A percentile compares a stretch with the other conserved stretches of the same genome.
Conservation (phyloP, 2,329 filamentous ascomycete species). For the Colletotrichum viniferum region DNA sequence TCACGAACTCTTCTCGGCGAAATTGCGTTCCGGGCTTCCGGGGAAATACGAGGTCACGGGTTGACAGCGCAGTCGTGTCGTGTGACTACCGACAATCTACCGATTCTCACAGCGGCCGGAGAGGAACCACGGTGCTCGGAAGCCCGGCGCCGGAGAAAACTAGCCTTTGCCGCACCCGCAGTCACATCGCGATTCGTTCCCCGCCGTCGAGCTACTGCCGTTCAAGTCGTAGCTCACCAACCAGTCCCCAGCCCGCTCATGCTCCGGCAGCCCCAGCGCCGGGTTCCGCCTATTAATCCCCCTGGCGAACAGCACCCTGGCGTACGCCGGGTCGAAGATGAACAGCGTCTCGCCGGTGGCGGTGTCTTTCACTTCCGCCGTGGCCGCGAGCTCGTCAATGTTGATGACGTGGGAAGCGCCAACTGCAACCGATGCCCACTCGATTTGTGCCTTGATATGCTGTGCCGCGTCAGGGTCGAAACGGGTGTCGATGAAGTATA, state of each 20-base stretch:
- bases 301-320: constrained; percentile 13
- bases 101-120: no score
- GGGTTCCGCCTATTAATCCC: constrained; percentile 21
- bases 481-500: constrained; percentile 23
- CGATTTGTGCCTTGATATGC: constrained; percentile 20
- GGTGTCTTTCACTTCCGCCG: neutral
- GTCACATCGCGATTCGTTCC: neutral
- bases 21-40: neutral
- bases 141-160: neutral
- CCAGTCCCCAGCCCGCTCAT: constrained; percentile 1
- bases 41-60: neutral
- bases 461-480: constrained; percentile 1
- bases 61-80: neutral
- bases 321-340: constrained; percentile 19
- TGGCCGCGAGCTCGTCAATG: constrained; percentile 2
- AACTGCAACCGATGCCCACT: constrained; percentile 6
- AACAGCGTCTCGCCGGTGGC: constrained; percentile 7
- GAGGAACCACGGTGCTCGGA: neutral
- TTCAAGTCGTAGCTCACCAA: constrained; percentile 3
- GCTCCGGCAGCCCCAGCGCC: constrained; percentile 2
- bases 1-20: neutral
- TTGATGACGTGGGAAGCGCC: no score
- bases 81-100: neutral
- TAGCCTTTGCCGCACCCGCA: no score
- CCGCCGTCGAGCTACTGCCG: neutral